These are phyloP conservation scores for Sporobolomyces roseus DNA, from an alignment of 768 basidiomycete genomes.

Conservation along the genomic window DNA sequence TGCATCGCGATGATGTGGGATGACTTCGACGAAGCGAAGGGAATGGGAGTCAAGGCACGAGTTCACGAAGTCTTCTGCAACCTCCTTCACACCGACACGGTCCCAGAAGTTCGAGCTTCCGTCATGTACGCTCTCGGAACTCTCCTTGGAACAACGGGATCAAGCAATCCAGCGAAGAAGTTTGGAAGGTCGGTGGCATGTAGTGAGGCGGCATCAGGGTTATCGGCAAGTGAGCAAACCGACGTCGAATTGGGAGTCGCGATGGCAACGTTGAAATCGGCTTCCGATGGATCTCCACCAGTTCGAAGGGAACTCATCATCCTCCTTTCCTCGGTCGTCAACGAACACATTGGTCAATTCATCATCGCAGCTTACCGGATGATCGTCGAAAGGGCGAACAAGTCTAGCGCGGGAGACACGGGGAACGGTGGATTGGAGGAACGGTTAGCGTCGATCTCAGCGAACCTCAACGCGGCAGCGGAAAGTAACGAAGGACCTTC, in stretches of 20 bases:
- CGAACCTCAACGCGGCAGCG: conserved; percentile 36
- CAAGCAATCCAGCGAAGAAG: conserved; percentile 60
- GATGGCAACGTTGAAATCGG: conserved; percentile 80
- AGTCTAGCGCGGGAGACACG: conserved; percentile 15
- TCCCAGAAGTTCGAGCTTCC: conserved; percentile 87
- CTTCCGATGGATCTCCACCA: conserved; percentile 93
- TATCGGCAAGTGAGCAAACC: conserved; percentile 46
- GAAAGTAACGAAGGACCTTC: conserved; percentile 37
- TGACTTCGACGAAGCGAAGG: conserved; percentile 80
- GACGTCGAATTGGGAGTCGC: conserved; percentile 82
- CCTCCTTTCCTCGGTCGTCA: conserved; percentile 83
- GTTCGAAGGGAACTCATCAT: conserved; percentile 90
- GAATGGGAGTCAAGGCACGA: conserved; percentile 67
- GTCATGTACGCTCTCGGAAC: conserved; percentile 87
- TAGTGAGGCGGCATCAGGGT: conserved; percentile 25
- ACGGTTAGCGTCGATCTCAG: conserved; percentile 42
- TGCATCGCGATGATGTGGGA: conserved; percentile 97
- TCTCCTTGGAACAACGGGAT: conserved; percentile 83
- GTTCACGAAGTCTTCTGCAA: conserved; percentile 71
- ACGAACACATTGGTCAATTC: conserved; percentile 95
- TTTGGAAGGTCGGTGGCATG: conserved; percentile 38
- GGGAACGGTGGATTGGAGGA: conserved; percentile 32
- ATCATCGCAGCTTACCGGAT: conserved; percentile 95
- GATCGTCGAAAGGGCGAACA: conserved; percentile 71
- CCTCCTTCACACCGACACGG: conserved; percentile 70